These are phyloP conservation scores for Russula sp. DNA, from an alignment of 768 basidiomycete genomes.

Conservation along the genomic window DNA sequence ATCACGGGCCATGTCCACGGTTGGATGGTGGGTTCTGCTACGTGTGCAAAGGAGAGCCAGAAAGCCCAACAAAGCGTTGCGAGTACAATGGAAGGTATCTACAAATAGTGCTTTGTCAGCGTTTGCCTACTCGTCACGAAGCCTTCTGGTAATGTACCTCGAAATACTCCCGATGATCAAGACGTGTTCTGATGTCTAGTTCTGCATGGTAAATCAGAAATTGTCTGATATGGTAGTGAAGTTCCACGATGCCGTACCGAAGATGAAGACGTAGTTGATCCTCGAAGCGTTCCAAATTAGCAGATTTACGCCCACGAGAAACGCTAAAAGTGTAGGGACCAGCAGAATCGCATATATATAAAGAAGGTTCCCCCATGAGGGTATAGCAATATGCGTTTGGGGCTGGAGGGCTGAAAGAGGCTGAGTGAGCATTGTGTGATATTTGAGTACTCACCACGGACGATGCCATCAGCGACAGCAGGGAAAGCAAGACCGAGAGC, in stretches of 20 bases:
- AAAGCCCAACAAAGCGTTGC: slow-evolving; percentile 69
- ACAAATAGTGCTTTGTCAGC: background rate
- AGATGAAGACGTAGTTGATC: slow-evolving; percentile 93
- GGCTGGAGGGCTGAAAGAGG: slow-evolving; percentile 44
- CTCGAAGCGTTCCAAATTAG: slow-evolving; percentile 64
- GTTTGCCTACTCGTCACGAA: background rate
- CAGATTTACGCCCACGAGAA: slow-evolving; percentile 80
- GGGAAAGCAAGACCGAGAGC: slow-evolving; percentile 67
- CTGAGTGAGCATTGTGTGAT: background rate
- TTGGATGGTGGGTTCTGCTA: slow-evolving; percentile 45
- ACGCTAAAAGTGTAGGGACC: slow-evolving; percentile 65
- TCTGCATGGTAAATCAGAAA: background rate
- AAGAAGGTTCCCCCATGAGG: slow-evolving; percentile 66
- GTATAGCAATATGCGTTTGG: slow-evolving; percentile 45
- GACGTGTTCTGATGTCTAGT: slow-evolving; percentile 16
- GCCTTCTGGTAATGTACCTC: slow-evolving; percentile 37
- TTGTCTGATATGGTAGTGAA: background rate
- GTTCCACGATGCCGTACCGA: slow-evolving; percentile 43
- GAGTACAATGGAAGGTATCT: slow-evolving; percentile 81
- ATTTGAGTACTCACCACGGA: slow-evolving; percentile 42
- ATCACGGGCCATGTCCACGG: slow-evolving; percentile 75
- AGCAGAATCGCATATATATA: slow-evolving; percentile 70
- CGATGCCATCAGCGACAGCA: slow-evolving; percentile 55
- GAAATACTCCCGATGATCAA: slow-evolving; percentile 69
- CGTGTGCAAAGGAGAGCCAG: slow-evolving; percentile 70